Evolutionary conservation across 2,329 filamentous ascomycete species (phyloP).

Genomic region (Botrytis hyacinthi): DNA sequence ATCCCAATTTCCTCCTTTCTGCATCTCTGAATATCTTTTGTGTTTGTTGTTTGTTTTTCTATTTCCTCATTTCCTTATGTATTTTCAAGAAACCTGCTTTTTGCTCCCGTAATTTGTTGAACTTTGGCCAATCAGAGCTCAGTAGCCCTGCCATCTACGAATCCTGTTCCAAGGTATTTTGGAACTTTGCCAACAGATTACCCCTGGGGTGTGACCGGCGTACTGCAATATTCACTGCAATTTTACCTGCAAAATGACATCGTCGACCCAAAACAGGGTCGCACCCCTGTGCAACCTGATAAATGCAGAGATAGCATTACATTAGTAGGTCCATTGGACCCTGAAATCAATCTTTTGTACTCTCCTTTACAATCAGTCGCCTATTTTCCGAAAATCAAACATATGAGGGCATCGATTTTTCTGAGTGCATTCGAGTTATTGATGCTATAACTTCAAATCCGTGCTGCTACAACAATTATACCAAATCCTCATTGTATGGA

Average conservation of each 20-base stretch:
- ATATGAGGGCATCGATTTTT: not conserved
- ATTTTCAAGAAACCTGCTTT: constrained; percentile 1
- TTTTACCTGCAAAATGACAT: constrained; percentile 26
- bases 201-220: not conserved
- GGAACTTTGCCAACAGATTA: not conserved
- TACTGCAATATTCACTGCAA: not conserved
- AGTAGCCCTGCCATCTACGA: not conserved
- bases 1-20: no score
- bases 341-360: not conserved
- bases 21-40: no score
- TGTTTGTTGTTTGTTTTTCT: no score
- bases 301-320: not conserved
- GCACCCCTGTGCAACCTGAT: constrained; percentile 6
- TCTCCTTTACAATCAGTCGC: not conserved
- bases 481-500: not conserved
- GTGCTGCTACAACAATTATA: not conserved
- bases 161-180: constrained; percentile 8
- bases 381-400: not conserved
- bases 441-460: no score
- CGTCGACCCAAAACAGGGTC: constrained; percentile 20
- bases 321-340: not conserved
- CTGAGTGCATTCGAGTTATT: no score
- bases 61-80: not conserved
- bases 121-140: not conserved
- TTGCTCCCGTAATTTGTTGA: not conserved